Evolutionary conservation across 2,329 filamentous ascomycete genomes (phyloP).

Genomic region (Xylaria sp.): DNA sequence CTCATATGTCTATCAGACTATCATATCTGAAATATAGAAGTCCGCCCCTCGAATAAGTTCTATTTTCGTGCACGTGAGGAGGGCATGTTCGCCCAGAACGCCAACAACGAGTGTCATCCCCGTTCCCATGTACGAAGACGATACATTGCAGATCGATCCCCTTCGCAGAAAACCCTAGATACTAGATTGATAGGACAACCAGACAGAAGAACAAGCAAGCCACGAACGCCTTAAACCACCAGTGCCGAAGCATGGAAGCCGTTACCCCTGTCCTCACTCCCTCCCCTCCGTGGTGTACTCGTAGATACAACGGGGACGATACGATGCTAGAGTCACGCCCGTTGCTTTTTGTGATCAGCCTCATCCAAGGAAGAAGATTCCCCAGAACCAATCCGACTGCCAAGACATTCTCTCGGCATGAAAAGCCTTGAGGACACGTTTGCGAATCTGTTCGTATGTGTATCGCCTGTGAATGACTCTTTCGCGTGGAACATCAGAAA

Average conservation of each 20-base stretch:
- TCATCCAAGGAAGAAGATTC: constrained; percentile 5
- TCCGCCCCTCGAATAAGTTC: neutral
- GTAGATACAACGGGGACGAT: neutral
- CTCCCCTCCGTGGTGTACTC: neutral
- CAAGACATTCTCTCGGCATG: neutral
- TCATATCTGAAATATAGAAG: neutral
- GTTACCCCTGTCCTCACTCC: constrained; percentile 4
- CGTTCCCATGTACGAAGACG: too few species aligned
- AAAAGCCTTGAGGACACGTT: neutral
- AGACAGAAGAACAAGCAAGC: constrained; percentile 12
- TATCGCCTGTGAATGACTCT: neutral
- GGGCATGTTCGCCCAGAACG: neutral
- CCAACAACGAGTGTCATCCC: neutral
- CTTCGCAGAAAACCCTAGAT: neutral
- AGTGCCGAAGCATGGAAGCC: constrained; percentile 13
- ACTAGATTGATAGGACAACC: neutral
- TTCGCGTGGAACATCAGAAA: constrained; percentile 10
- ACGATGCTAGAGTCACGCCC: neutral
- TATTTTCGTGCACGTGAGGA: constrained; percentile 12
- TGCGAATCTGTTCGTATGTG: neutral
- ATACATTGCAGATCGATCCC: neutral
- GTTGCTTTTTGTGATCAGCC: constrained; percentile 19
- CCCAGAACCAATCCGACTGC: constrained; percentile 8
- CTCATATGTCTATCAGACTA: neutral
- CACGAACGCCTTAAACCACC: constrained; percentile 10